phyloP scores from a whole-genome alignment of 495 filamentous ascomycete species.

The Penicillium coffeae region DNA sequence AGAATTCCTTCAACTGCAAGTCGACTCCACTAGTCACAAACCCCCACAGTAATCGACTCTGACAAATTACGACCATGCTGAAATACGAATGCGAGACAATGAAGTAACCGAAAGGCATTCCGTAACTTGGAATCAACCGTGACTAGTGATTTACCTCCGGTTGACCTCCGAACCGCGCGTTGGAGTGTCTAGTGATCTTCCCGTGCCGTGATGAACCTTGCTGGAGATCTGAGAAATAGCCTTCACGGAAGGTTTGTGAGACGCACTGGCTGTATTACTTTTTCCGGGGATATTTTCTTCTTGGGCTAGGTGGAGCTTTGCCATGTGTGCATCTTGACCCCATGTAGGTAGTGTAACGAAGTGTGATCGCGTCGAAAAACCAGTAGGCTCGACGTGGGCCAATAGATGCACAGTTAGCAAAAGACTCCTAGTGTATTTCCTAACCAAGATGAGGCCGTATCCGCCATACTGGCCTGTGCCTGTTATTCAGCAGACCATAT shows the following conservation, averaged over 20 bases:
- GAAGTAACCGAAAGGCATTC: not conserved
- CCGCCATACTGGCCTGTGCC: not conserved
- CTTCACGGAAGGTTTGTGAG: not conserved
- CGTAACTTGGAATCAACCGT: not conserved
- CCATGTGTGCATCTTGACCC: conserved; percentile 16
- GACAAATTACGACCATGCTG: not conserved
- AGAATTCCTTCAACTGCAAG: too few species aligned
- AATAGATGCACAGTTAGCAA: conserved; percentile 4
- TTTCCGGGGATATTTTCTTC: not conserved
- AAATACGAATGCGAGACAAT: not conserved
- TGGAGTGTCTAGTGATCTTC: conserved; percentile 14
- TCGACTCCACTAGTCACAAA: too few species aligned
- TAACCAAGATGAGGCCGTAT: too few species aligned
- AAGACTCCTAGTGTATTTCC: conserved; percentile 10
- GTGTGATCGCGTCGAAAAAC: not conserved
- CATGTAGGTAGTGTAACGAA: conserved; percentile 17
- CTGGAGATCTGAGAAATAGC: not conserved
- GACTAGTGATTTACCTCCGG: not conserved
- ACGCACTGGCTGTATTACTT: not conserved
- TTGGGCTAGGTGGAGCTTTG: conserved; percentile 7
- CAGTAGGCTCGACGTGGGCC: conserved; percentile 6
- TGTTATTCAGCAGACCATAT: too few species aligned
- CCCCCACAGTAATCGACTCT: too few species aligned
- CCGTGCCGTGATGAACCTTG: conserved; percentile 2
- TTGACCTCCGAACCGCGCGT: conserved; percentile 14